Conservation (phyloP, 2,329 filamentous ascomycete genomes). For the Aureobasidium subglaciale region DNA sequence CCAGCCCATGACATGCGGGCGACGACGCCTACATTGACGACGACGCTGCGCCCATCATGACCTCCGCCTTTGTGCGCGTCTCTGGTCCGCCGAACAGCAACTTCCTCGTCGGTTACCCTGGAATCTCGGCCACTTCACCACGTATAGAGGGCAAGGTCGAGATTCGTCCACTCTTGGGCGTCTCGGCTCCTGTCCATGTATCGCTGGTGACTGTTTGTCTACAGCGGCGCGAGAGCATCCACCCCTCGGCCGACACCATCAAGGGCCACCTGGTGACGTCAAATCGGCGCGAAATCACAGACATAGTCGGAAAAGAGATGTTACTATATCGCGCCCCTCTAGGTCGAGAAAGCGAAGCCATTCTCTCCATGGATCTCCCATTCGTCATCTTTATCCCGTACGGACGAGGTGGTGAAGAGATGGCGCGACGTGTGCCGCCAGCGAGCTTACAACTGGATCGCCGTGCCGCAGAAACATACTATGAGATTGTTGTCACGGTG, state of each 20-base stretch:
- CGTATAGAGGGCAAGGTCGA: conserved; percentile 97
- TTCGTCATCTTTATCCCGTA: conserved; percentile 98
- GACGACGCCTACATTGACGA: conserved; percentile 3
- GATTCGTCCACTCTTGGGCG: conserved; percentile 77
- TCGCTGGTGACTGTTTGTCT: conserved; percentile 92
- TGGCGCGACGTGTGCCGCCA: conserved; percentile 81
- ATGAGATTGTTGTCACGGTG: conserved; percentile 92
- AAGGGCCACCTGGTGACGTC: conserved; percentile 80
- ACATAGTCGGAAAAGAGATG: conserved; percentile 94
- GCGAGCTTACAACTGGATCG: conserved; percentile 85
- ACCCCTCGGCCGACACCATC: conserved; percentile 89
- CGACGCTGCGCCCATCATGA: conserved; percentile 23
- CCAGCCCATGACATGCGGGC: conserved; percentile 6
- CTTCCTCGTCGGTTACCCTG: conserved; percentile 93
- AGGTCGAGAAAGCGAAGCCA: conserved; percentile 77
- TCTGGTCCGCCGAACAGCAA: conserved; percentile 95
- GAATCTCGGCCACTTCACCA: conserved; percentile 95
- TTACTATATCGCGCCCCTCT: conserved; percentile 79
- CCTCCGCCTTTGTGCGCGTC: conserved; percentile 82
- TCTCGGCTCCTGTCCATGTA: conserved; percentile 81
- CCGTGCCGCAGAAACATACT: conserved; percentile 92
- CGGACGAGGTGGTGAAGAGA: conserved; percentile 82
- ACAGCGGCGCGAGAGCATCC: conserved; percentile 89
- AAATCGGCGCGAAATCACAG: conserved; percentile 80
- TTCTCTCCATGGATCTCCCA: conserved; percentile 92